These are phyloP conservation scores for Pythium chondricola DNA, from an alignment of 352 stramenopile genomes.

Conservation along the genomic window DNA sequence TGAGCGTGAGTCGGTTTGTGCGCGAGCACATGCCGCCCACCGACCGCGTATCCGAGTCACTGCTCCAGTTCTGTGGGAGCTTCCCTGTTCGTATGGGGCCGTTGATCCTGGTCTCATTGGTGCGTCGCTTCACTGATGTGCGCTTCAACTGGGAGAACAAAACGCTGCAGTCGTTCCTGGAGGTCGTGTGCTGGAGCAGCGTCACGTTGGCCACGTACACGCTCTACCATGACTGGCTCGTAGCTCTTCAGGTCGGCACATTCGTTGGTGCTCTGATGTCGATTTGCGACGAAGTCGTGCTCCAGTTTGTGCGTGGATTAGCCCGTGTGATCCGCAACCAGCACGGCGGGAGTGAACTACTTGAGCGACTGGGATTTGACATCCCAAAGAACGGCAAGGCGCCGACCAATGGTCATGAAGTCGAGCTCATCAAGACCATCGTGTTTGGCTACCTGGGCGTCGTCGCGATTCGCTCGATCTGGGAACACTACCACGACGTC, in stretches of 20 bases:
- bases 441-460: conserved; percentile 73
- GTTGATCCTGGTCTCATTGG: conserved; percentile 35
- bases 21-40: conserved; percentile 36
- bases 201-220: conserved; percentile 61
- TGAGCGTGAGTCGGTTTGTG: conserved; percentile 52
- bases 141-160: conserved; percentile 80
- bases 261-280: conserved; percentile 79
- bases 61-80: conserved; percentile 57
- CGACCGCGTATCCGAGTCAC: conserved; percentile 42
- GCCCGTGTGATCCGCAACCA: conserved; percentile 70
- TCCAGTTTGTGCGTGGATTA: conserved; percentile 57
- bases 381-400: conserved; percentile 63
- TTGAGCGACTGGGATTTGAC: conserved; percentile 64
- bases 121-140: conserved; percentile 63
- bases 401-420: conserved; percentile 56
- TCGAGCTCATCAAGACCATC: conserved; percentile 71
- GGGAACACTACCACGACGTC: conserved; percentile 63
- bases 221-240: conserved; percentile 47
- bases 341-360: conserved; percentile 41
- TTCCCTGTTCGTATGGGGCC: conserved; percentile 46
- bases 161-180: conserved; percentile 80
- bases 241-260: conserved; percentile 61
- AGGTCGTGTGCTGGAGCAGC: conserved; percentile 63
- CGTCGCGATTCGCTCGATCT: conserved; percentile 51
- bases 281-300: conserved; percentile 67